These are phyloP conservation scores for Sugiyamaella floridensis DNA, from an alignment of 805 yeast genomes.

Conservation along the genomic window DNA sequence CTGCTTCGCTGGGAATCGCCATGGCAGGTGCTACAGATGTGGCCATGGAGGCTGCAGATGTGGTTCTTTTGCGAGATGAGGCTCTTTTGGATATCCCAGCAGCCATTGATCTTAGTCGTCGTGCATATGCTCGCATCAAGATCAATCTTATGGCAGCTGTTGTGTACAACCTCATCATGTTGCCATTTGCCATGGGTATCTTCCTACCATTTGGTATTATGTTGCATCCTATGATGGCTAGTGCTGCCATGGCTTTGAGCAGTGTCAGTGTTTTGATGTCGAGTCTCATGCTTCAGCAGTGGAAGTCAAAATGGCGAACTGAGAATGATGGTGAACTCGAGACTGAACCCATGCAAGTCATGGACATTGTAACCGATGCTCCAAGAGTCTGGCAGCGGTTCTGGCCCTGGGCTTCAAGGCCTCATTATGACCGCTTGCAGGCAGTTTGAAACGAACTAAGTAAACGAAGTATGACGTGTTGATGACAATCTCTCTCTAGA, in stretches of 20 bases:
- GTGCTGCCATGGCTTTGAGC: constrained; percentile 89
- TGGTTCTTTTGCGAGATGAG: constrained; percentile 49
- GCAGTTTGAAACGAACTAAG: neutral
- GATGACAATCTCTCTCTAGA: neutral
- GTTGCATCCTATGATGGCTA: constrained; percentile 84
- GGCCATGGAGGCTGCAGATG: constrained; percentile 94
- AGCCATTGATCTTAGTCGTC: constrained; percentile 56
- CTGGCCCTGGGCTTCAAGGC: neutral
- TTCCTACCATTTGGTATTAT: constrained; percentile 66
- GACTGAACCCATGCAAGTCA: neutral
- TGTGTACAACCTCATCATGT: constrained; percentile 76
- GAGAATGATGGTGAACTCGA: neutral
- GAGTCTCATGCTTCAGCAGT: constrained; percentile 64
- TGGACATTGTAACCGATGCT: neutral
- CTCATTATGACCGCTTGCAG: neutral
- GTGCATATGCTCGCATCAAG: constrained; percentile 70
- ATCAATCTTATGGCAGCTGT: constrained; percentile 81
- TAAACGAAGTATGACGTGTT: neutral
- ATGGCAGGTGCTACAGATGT: constrained; percentile 90
- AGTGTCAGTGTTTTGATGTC: constrained; percentile 83
- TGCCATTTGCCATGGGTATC: constrained; percentile 94
- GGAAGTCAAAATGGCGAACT: constrained; percentile 24
- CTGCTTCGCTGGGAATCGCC: constrained; percentile 85
- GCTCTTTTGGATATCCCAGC: constrained; percentile 39
- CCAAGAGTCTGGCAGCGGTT: neutral